Conservation (phyloP, 208 protist species). For the Entamoeba invadens region DNA sequence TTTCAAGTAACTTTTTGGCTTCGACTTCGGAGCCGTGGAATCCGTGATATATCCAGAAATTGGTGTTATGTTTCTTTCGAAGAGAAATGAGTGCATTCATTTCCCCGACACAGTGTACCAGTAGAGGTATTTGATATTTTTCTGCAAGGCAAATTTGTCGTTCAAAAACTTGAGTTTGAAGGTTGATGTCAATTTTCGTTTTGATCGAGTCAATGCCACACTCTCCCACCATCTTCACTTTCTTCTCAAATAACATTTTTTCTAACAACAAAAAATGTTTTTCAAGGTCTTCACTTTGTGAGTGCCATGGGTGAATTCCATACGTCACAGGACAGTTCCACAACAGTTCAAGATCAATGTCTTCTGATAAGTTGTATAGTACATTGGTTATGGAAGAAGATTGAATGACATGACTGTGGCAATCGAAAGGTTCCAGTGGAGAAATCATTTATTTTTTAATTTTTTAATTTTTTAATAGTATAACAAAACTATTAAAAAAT, state of each 20-base stretch:
- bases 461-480: no score
- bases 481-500: background rate
- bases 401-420: background rate
- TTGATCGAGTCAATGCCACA: background rate
- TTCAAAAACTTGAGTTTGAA: background rate
- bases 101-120: background rate
- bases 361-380: no score
- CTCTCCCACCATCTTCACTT: background rate
- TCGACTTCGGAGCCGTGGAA: background rate
- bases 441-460: no score
- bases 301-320: background rate
- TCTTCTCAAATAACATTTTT: background rate
- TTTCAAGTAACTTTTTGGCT: background rate
- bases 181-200: background rate
- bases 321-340: background rate
- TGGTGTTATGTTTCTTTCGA: background rate
- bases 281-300: background rate
- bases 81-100: background rate
- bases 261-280: background rate
- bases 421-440: no score
- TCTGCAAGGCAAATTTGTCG: background rate
- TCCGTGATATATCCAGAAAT: background rate
- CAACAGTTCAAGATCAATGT: no score
- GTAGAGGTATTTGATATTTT: background rate
- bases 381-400: no score